phyloP scores from a whole-genome alignment of 2,329 filamentous ascomycete genomes.

The Calcarisporium arbuscula region DNA sequence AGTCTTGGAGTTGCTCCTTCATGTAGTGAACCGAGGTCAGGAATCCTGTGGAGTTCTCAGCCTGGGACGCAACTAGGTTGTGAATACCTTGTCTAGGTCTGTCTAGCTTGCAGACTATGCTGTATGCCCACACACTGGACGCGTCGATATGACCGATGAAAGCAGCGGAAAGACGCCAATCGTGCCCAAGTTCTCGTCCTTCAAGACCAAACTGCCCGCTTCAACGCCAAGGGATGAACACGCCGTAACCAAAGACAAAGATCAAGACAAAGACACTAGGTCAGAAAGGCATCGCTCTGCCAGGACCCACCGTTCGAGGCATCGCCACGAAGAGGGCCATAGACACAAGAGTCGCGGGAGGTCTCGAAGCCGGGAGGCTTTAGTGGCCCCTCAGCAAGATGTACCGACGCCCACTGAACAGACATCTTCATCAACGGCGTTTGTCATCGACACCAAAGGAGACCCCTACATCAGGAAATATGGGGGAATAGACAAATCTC shows the following conservation, averaged over 20 bases:
- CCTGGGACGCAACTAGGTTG: too few relatives aligned
- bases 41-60: too few relatives aligned
- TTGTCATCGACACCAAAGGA: slow-evolving; percentile 65
- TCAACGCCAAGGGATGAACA: slow-evolving; percentile 25
- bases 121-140: too few relatives aligned
- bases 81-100: too few relatives aligned
- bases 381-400: slow-evolving; percentile 4
- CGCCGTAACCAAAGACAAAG: slow-evolving; percentile 10
- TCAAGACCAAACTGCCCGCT: slow-evolving; percentile 41
- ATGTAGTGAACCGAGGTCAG: too few relatives aligned
- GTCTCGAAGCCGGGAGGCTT: slow-evolving; percentile 5
- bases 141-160: slow-evolving; percentile 20
- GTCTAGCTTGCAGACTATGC: too few relatives aligned
- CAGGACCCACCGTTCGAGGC: slow-evolving; percentile 10
- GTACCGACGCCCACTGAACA: neutral
- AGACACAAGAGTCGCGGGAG: slow-evolving; percentile 11
- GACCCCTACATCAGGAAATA: slow-evolving; percentile 72
- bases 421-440: slow-evolving; percentile 28
- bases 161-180: slow-evolving; percentile 17
- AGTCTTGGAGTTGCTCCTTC: too few relatives aligned
- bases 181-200: slow-evolving; percentile 67
- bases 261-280: slow-evolving; percentile 8
- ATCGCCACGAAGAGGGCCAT: slow-evolving; percentile 11
- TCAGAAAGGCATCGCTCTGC: slow-evolving; percentile 5
- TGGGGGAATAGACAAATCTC: slow-evolving; percentile 65